These are phyloP conservation scores for Hysterium pulicare DNA, from an alignment of 2,329 filamentous ascomycete genomes.

Conservation along the genomic window DNA sequence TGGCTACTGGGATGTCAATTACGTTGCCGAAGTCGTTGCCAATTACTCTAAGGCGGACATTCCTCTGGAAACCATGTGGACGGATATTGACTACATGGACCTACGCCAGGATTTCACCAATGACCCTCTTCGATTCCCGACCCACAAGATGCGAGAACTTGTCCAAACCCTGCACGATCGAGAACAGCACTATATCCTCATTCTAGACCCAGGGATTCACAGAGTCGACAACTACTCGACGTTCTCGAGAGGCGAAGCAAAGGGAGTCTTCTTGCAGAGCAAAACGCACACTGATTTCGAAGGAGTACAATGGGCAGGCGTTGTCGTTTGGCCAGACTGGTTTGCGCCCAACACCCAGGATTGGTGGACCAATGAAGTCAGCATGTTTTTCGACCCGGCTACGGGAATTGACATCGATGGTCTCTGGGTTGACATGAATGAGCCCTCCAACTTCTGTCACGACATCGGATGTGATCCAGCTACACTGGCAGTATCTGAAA, in stretches of 20 bases:
- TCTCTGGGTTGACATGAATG: slow-evolving; percentile 56
- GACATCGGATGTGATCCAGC: slow-evolving; percentile 47
- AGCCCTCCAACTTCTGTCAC: slow-evolving; percentile 37
- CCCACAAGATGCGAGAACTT: slow-evolving; percentile 61
- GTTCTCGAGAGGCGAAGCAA: slow-evolving; percentile 60
- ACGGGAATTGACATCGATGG: slow-evolving; percentile 72
- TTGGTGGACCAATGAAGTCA: slow-evolving; percentile 71
- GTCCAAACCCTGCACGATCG: slow-evolving; percentile 64
- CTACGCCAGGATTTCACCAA: slow-evolving; percentile 59
- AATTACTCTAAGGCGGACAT: slow-evolving; percentile 66
- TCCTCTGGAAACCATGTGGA: slow-evolving; percentile 71
- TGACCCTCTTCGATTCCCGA: slow-evolving; percentile 61
- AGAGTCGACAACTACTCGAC: slow-evolving; percentile 53
- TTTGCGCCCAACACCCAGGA: slow-evolving; percentile 61
- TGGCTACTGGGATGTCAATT: slow-evolving; percentile 56
- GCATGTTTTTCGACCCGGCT: slow-evolving; percentile 59
- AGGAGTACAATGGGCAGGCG: slow-evolving; percentile 75
- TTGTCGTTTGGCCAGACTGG: slow-evolving; percentile 73
- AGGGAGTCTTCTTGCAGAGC: slow-evolving; percentile 53
- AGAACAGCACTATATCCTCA: slow-evolving; percentile 69
- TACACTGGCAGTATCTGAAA: slow-evolving; percentile 34
- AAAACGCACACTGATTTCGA: slow-evolving; percentile 54
- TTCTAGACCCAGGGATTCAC: slow-evolving; percentile 64
- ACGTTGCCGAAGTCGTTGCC: slow-evolving; percentile 63
- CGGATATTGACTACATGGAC: slow-evolving; percentile 69